Base-by-base conservation (phyloP, 1,139 yeast species). In the Saccharomyces pastorianus region DNA sequence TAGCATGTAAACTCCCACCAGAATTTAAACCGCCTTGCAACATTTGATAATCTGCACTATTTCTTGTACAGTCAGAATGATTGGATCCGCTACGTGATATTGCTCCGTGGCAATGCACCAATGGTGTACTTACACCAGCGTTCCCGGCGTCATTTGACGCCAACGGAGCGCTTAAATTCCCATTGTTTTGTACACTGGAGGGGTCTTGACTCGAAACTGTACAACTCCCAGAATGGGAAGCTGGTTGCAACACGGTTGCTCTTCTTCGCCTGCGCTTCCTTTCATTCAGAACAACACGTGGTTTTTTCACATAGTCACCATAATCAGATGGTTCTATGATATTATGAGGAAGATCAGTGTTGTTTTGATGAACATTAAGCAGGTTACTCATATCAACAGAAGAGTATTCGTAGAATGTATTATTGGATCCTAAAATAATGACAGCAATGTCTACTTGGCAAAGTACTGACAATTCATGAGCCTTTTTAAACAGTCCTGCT, bases 361-460 rank as follows among this genome's bases (percentile, higher is more conserved):
- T 65, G 34, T 61, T 58, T 48, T 76, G 72, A 68, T 84, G 88
- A 51, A 76, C 75, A 11, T 76, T 73, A 48, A 90, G 70, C 48
- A 91, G 72, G 51, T 84, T 84, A 31, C 78, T 75, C 8, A 87
- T 77, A 59, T 85, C 83, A 26, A 84, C 84, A 5, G 95, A 83
- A 6, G 91, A 81, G 65, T 84, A 91, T 71, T 91, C 96, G 68
- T 85, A 88, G 48, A 88, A 77, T 26, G 73, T 68, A 61, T 88
- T 85, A 71, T 88, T 89, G 65, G 82, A 82, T n/a, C 96, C 96
- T 49, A 90, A 77, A 32, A 93, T 89, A 26, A 93, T 83, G 34
- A 93, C 95, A 1, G 98, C 95, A 51, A 93, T 78, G 67, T 93
- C 98, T 7, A 90, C 96, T 60, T 89, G 95, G 69, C 99, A 91